Evolutionary conservation across 2,329 filamentous ascomycete species (phyloP), one percentile per base, ranked within the genome.

Genomic region (Endothia cerciana): DNA sequence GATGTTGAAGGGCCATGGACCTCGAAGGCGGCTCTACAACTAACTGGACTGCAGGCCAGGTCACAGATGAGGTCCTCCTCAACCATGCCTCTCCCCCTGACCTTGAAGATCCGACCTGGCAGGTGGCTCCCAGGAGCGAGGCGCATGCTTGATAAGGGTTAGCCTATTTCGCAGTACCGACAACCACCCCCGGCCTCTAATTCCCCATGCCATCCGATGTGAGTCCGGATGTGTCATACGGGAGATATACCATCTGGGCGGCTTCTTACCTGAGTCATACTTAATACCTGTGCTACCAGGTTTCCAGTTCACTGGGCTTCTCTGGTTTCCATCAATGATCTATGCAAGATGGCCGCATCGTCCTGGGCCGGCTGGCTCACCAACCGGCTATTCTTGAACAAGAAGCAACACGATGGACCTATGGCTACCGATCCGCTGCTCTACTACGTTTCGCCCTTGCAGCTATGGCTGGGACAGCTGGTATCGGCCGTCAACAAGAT

Each of bases 391-490:
- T 36, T 13, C 30, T 55, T 28, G 51, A 17, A 7, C 40, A 1
- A 43, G 22, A 53, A 43, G 22, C 30, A 41, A 6, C 47, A 28
- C 6, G n/a, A 41, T 22, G 47, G 60, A 8, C 60, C 60, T 22
- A 33, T 62, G 30, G 47, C 60, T n/a, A 19, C 17, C 17, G 60
- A 62, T 19, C 47, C 60, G 45, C 36, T 62, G 30, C 60, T 62
- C 47, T 62, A 53, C 28, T 62, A 62, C 47, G 33, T 55, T 4
- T 62, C 60, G 22, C 47, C 60, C 2, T 47, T 62, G n/a, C 60
- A 62, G 40, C 25, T 62, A 53, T 62, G 60, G 60, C 36, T 62
- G n/a, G 47, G 47, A n/a, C 28, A 13, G 22, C 28, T 62, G 17
- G 60, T 62, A 1, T 33, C 60, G 6, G 33, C n/a, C 25, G 47